These are phyloP conservation scores for Melanogaster broomeanus DNA, from an alignment of 768 basidiomycete genomes.

Conservation along the genomic window DNA sequence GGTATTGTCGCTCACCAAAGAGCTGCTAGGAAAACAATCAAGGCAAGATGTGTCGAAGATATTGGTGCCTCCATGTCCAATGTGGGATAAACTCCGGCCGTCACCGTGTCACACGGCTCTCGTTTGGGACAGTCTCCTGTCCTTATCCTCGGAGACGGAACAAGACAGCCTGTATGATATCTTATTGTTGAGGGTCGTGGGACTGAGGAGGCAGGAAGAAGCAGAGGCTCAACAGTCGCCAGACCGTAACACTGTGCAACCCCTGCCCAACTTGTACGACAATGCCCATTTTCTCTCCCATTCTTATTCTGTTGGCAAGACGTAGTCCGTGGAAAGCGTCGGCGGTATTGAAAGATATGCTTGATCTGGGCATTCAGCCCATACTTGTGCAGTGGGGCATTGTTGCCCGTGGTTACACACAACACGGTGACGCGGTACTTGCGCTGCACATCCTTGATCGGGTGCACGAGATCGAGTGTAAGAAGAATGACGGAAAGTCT, in stretches of 20 bases:
- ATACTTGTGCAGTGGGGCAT: conserved; percentile 50
- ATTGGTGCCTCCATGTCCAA: not conserved
- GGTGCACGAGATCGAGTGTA: conserved; percentile 35
- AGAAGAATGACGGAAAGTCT: too few species aligned
- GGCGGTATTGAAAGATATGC: conserved; percentile 53
- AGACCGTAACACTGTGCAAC: conserved; percentile 15
- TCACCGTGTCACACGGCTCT: conserved; percentile 34
- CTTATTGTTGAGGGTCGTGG: conserved; percentile 36
- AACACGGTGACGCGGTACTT: conserved; percentile 32
- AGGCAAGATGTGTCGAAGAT: conserved; percentile 1
- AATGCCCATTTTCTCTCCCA: conserved; percentile 52
- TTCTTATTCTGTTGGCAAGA: conserved; percentile 44
- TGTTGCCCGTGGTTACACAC: conserved; percentile 48
- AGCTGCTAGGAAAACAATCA: conserved; percentile 6
- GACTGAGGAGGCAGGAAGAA: conserved; percentile 1
- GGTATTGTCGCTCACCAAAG: conserved; percentile 12
- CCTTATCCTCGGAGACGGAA: conserved; percentile 15
- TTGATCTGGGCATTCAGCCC: conserved; percentile 45
- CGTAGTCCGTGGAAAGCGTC: conserved; percentile 33
- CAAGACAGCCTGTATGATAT: conserved; percentile 46
- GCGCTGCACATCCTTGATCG: conserved; percentile 45
- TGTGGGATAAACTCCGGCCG: conserved; percentile 32
- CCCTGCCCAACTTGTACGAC: conserved; percentile 33
- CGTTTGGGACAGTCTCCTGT: conserved; percentile 35
- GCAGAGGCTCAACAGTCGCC: not conserved